Percentiles rank a stretch among this genome's conserved stretches.
Evolutionary conservation across 2,329 filamentous ascomycete species (phyloP).

Genomic region (Trichoderma brevicompactum): DNA sequence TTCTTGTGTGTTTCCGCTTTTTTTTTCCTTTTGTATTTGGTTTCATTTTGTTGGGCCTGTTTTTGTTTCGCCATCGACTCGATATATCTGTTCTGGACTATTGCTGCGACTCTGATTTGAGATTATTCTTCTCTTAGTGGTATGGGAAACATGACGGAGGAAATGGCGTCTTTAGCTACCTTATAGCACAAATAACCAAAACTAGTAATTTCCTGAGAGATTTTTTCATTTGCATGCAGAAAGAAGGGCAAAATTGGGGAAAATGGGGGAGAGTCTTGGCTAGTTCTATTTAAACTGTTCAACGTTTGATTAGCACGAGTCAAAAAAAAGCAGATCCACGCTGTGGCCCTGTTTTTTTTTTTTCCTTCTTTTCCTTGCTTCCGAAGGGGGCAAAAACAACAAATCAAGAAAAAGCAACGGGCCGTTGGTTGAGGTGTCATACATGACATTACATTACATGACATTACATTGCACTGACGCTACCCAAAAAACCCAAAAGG

Average conservation of each 20-base stretch:
- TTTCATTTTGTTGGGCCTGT: neutral
- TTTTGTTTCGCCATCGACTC: neutral
- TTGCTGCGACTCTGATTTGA: too few relatives aligned
- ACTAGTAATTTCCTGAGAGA: slow-evolving; percentile 16
- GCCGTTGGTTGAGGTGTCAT: too few relatives aligned
- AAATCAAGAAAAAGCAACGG: neutral
- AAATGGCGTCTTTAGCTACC: slow-evolving; percentile 20
- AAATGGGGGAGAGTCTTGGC: neutral
- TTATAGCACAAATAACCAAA: slow-evolving; percentile 16
- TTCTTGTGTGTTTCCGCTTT: neutral
- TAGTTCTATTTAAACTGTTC: neutral
- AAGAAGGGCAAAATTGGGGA: too few relatives aligned
- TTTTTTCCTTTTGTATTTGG: neutral
- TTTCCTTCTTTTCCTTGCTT: neutral
- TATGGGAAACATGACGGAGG: slow-evolving; percentile 7
- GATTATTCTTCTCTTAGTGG: neutral
- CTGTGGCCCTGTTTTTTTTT: too few relatives aligned
- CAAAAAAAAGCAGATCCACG: too few relatives aligned
- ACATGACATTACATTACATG: too few relatives aligned
- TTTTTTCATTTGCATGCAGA: neutral
- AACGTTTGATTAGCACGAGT: too few relatives aligned
- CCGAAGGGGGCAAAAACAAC: too few relatives aligned
- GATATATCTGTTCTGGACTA: neutral
- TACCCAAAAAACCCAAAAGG: too few relatives aligned
- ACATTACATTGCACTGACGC: too few relatives aligned